Conservation (phyloP, 371 early-diverging fungal species). For the Syncephalastrum monosporum region DNA sequence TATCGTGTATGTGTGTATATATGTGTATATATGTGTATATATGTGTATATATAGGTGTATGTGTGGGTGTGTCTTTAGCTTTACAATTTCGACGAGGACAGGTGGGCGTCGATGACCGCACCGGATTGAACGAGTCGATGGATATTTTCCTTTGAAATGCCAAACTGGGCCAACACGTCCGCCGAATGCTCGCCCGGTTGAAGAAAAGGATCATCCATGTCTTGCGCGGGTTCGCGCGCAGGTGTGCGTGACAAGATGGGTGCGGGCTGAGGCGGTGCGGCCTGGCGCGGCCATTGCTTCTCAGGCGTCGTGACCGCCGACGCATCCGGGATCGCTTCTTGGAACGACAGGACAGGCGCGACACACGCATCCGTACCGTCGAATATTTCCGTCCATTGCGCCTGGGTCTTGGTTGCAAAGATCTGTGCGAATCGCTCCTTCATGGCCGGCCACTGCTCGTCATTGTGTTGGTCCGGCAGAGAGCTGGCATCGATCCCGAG, state of each 20-base stretch:
- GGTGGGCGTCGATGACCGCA: conserved; percentile 16
- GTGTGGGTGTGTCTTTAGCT: no score
- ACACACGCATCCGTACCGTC: conserved; percentile 72
- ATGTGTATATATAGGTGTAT: background rate
- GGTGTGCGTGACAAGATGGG: conserved; percentile 66
- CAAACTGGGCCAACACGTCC: conserved; percentile 55
- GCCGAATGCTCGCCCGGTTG: conserved; percentile 55
- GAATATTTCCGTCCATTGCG: conserved; percentile 70
- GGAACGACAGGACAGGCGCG: conserved; percentile 63
- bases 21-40: no score
- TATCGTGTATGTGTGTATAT: background rate
- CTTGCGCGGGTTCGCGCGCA: conserved; percentile 15
- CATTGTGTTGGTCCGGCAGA: conserved; percentile 58
- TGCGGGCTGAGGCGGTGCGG: conserved; percentile 54
- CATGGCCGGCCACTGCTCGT: conserved; percentile 53
- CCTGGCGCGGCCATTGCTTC: conserved; percentile 32
- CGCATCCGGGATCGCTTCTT: conserved; percentile 36
- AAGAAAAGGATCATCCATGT: conserved; percentile 34
- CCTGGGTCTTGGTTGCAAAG: conserved; percentile 60
- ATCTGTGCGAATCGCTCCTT: conserved; percentile 47
- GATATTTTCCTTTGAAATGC: conserved; percentile 27
- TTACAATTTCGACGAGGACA: conserved; percentile 3
- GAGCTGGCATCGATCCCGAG: conserved; percentile 41
- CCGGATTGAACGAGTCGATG: conserved; percentile 9
- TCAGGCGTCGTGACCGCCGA: conserved; percentile 6